Evolutionary conservation across 2,329 filamentous ascomycete genomes (phyloP).

Genomic region (Intubia oerlemansii): DNA sequence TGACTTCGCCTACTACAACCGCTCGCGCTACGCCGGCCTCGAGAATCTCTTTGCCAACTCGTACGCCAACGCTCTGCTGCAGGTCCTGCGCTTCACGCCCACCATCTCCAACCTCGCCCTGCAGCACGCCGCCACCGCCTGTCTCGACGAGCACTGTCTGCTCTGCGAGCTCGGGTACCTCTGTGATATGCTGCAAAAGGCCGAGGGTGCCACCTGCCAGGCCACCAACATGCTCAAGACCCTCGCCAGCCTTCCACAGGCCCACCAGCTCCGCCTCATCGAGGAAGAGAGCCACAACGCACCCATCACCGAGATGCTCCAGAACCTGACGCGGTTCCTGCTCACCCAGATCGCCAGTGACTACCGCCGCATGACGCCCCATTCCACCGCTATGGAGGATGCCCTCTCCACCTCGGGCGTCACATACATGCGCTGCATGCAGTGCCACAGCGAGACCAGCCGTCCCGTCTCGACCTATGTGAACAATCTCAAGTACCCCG

Average conservation of each 20-base stretch:
- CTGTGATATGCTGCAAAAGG: constrained; percentile 96
- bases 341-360: constrained; percentile 63
- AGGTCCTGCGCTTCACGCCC: constrained; percentile 81
- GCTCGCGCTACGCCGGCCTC: constrained; percentile 72
- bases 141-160: constrained; percentile 63
- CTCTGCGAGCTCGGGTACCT: constrained; percentile 89
- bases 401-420: constrained; percentile 24
- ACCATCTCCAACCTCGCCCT: constrained; percentile 72
- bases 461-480: constrained; percentile 60
- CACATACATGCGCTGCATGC: constrained; percentile 61
- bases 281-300: constrained; percentile 63
- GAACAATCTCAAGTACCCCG: constrained; percentile 70
- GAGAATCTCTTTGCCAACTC: constrained; percentile 96
- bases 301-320: constrained; percentile 61
- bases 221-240: constrained; percentile 88
- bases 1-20: constrained; percentile 94
- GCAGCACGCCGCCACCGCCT: constrained; percentile 71
- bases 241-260: constrained; percentile 64
- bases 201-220: constrained; percentile 81
- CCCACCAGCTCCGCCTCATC: constrained; percentile 54
- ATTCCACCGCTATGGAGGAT: constrained; percentile 47
- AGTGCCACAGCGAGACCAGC: constrained; percentile 71
- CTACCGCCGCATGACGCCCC: constrained; percentile 44
- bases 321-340: constrained; percentile 69
- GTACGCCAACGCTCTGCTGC: constrained; percentile 80